Evolutionary conservation across 495 filamentous ascomycete genomes (phyloP).

Genomic region (Amniculicola lignicola): DNA sequence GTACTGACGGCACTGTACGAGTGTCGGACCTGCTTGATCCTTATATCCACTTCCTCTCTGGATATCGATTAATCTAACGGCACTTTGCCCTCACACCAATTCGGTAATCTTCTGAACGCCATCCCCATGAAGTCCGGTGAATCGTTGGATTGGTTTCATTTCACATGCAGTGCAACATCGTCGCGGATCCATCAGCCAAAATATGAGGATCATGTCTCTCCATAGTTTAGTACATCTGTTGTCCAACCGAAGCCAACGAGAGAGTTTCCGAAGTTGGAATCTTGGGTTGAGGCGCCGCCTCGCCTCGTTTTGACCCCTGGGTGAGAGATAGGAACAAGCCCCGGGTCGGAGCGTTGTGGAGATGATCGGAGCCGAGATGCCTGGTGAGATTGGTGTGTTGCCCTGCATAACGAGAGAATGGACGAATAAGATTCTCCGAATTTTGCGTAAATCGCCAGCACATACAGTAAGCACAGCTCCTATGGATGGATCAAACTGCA

Average conservation of each 20-base stretch:
- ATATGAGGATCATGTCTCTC: neutral
- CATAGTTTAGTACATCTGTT: neutral
- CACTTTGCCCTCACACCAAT: neutral
- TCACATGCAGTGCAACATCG: neutral
- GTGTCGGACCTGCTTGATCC: neutral
- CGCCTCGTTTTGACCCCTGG: neutral
- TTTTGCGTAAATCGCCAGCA: too few relatives aligned
- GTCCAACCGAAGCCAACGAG: neutral
- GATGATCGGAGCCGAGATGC: too few relatives aligned
- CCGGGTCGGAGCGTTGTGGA: too few relatives aligned
- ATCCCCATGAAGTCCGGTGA: neutral
- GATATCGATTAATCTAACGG: neutral
- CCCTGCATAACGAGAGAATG: too few relatives aligned
- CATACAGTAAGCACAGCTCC: too few relatives aligned
- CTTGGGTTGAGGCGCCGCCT: neutral
- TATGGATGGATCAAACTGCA: too few relatives aligned
- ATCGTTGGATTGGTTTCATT: slow-evolving; percentile 11
- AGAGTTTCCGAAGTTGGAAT: neutral
- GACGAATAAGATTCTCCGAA: too few relatives aligned
- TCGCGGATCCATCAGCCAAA: neutral
- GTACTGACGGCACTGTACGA: neutral
- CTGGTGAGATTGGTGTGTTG: too few relatives aligned
- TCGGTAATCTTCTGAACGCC: neutral
- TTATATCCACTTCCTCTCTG: neutral
- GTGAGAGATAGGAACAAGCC: neutral